Evolutionary conservation across 1,284 basidiomycete species (phyloP).

Genomic region (Earliella scabrosa): DNA sequence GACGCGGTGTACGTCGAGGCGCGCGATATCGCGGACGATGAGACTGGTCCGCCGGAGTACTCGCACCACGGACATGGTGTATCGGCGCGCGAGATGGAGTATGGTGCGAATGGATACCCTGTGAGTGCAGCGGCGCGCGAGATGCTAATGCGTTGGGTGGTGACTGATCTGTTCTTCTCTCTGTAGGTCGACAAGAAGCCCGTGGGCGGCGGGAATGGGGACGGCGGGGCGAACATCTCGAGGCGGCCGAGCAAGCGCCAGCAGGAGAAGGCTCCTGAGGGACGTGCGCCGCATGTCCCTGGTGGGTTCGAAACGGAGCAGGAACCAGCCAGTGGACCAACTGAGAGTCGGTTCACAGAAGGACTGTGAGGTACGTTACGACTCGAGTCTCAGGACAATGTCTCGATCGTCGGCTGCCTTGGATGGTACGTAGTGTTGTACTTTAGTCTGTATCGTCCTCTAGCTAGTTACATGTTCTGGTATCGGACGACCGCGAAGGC

Average conservation of each 20-base stretch:
- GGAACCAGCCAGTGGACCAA: slow-evolving; percentile 37
- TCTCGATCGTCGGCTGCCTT: too few species aligned
- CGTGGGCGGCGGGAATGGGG: slow-evolving; percentile 17
- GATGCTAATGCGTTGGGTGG: background rate
- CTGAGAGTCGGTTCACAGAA: slow-evolving; percentile 48
- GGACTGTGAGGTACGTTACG: slow-evolving; percentile 31
- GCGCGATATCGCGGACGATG: slow-evolving; percentile 40
- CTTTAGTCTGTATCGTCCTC: too few species aligned
- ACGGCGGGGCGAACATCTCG: slow-evolving; percentile 38
- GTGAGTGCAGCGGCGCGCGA: slow-evolving; percentile 50
- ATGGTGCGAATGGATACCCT: slow-evolving; percentile 60
- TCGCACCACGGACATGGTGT: slow-evolving; percentile 40
- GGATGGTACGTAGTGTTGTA: too few species aligned
- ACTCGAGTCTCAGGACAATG: too few species aligned
- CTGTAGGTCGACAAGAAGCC: slow-evolving; percentile 38
- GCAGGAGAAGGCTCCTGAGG: slow-evolving; percentile 74
- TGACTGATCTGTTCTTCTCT: background rate
- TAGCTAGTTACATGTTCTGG: too few species aligned
- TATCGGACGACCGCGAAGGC: too few species aligned
- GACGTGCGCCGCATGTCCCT: slow-evolving; percentile 41
- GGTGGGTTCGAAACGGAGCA: slow-evolving; percentile 25
- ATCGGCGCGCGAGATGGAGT: slow-evolving; percentile 43
- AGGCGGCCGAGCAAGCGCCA: slow-evolving; percentile 61
- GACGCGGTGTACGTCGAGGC: slow-evolving; percentile 49
- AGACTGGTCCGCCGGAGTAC: slow-evolving; percentile 57